Conservation (phyloP, 352 stramenopile genomes). For the Pythium pyrilobum region DNA sequence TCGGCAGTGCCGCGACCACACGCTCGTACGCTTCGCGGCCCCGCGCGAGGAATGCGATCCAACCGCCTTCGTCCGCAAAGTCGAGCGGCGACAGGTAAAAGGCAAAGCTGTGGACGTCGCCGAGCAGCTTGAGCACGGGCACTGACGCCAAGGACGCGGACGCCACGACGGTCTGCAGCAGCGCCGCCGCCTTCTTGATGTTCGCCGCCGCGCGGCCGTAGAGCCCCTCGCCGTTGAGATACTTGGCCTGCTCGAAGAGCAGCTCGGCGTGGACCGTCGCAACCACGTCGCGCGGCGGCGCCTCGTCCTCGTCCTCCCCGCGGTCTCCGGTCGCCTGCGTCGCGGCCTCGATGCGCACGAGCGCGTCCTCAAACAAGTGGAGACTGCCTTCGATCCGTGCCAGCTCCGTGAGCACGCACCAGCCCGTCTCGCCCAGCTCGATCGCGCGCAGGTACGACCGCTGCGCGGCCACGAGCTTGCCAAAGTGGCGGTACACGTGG, state of each 20-base stretch:
- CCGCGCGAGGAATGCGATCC: constrained; percentile 56
- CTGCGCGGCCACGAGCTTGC: constrained; percentile 71
- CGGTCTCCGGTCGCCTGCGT: constrained; percentile 11
- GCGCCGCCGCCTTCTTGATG: constrained; percentile 47
- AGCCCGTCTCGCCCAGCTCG: constrained; percentile 55
- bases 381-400: constrained; percentile 74
- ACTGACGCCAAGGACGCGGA: background rate
- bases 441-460: constrained; percentile 77
- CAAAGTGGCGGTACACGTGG: constrained; percentile 79
- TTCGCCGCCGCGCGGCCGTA: constrained; percentile 65
- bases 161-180: constrained; percentile 21
- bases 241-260: constrained; percentile 76
- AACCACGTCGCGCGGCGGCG: constrained; percentile 23
- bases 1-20: constrained; percentile 12
- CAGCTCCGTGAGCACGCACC: constrained; percentile 72
- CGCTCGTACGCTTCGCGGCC: constrained; percentile 55
- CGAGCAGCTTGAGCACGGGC: constrained; percentile 50
- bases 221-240: constrained; percentile 62
- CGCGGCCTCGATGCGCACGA: constrained; percentile 49
- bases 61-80: constrained; percentile 34
- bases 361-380: constrained; percentile 63
- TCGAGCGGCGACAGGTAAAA: constrained; percentile 72
- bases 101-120: constrained; percentile 77
- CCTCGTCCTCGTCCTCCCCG: background rate
- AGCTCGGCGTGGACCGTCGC: constrained; percentile 64